Evolutionary conservation across 139 green algal species (phyloP).

Genomic region (Picochlorum sp.): DNA sequence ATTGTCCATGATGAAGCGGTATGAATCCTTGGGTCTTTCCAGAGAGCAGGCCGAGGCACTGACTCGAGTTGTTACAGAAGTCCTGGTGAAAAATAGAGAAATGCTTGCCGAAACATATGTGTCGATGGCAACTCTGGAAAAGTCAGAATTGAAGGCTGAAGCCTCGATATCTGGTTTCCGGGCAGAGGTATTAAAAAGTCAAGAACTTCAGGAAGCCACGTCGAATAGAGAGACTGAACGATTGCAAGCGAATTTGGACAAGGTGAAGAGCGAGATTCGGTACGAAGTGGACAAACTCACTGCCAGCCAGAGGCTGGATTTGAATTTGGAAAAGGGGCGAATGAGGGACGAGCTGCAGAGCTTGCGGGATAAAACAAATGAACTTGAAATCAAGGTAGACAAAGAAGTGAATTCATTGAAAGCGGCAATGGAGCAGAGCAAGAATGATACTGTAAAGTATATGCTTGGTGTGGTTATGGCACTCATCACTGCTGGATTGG

Average conservation of each 20-base stretch:
- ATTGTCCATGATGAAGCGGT: constrained; percentile 24
- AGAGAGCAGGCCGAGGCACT: constrained; percentile 57
- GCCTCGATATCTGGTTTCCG: constrained; percentile 57
- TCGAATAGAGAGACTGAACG: constrained; percentile 72
- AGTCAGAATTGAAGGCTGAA: constrained; percentile 64
- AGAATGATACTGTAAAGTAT: constrained; percentile 75
- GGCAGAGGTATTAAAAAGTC: constrained; percentile 66
- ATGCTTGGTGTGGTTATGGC: constrained; percentile 47
- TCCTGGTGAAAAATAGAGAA: constrained; percentile 57
- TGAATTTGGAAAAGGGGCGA: constrained; percentile 91
- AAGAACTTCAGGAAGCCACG: constrained; percentile 55
- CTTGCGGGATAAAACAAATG: constrained; percentile 73
- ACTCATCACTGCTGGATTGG: constrained; percentile 40
- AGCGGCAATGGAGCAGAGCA: constrained; percentile 74
- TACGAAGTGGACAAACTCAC: constrained; percentile 94
- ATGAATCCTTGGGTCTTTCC: constrained; percentile 39
- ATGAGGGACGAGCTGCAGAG: constrained; percentile 80
- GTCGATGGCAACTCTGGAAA: constrained; percentile 55
- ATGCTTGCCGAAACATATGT: constrained; percentile 63
- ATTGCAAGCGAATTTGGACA: constrained; percentile 77
- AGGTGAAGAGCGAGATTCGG: constrained; percentile 76
- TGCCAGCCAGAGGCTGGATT: constrained; percentile 79
- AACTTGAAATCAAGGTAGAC: constrained; percentile 77
- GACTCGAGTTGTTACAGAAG: constrained; percentile 51
- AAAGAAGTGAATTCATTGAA: constrained; percentile 78